Base-by-base conservation (phyloP, 2,329 filamentous ascomycete genomes). In the Bipolaris sorokiniana region DNA sequence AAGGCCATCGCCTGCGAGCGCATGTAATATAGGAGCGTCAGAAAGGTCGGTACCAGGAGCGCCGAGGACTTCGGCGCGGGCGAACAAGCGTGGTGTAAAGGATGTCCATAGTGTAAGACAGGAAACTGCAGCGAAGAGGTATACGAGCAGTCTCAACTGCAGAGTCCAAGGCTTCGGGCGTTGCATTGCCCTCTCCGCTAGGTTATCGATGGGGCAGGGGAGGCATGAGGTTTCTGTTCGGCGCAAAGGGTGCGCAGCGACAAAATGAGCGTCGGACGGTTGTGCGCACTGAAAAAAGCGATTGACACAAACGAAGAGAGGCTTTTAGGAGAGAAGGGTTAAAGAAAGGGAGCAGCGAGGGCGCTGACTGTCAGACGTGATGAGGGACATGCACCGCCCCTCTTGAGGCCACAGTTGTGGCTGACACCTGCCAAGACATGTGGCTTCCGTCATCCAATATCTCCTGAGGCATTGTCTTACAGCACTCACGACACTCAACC, bases 91-190 rank as follows among this genome's bases (percentile, higher is more conserved):
- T 42, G 82, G 82, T 55, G 84, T 83, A 36, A 90, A 80, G 23
- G 85, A 75, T 55, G 89, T 77, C 71, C 87, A 89, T 40, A 92
- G 73, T 37, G 86, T 69, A 33, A 89, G 67, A 31, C 90, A 74
- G 48, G 89, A 71, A 28, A 85, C 76, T 31, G 86, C 85, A 51
- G 87, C 85, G 67, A 84, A 80, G 51, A 89, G 73, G 55, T 88
- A 90, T 68, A 88, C 86, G 71, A 85, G 84, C 70, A 91, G 84
- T 72, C 89, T 88, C 78, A 87, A 89, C 80, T 90, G 90, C 65
- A 90, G 80, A 69, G 84, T 86, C 74, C 84, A 88, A 75, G 88
- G 83, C 76, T 88, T 79, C 31, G 76, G 76, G 67, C 77, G 78
- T 70, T 77, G 78, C 75, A 77, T 77, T 64, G 61, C 64, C 63